Evolutionary conservation across 2,329 filamentous ascomycete species (phyloP).

Genomic region (Xylaria sp.): DNA sequence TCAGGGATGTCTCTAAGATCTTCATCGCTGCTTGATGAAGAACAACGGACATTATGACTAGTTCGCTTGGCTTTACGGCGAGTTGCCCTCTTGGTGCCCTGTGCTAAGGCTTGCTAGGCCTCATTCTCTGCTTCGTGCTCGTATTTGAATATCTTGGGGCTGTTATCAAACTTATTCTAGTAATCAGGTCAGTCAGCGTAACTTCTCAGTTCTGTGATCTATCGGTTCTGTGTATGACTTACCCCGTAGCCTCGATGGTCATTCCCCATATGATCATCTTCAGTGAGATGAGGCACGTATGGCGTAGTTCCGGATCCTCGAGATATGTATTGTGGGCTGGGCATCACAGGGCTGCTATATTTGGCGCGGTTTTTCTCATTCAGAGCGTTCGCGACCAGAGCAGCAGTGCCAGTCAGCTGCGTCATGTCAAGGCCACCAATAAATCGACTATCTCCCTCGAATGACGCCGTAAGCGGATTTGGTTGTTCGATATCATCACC

Average conservation of each 20-base stretch:
- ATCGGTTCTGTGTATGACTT: background rate
- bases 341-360: background rate
- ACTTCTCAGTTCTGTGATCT: background rate
- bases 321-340: background rate
- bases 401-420: slow-evolving; percentile 29
- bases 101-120: background rate
- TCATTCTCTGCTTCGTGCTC: background rate
- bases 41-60: background rate
- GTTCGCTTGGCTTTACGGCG: background rate
- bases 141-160: background rate
- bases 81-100: background rate
- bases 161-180: background rate
- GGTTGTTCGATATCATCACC: background rate
- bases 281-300: background rate
- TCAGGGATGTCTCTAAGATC: background rate
- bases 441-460: slow-evolving; percentile 8
- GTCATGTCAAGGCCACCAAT: slow-evolving; percentile 35
- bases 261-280: background rate
- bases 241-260: background rate
- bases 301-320: background rate
- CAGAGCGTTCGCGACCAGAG: slow-evolving; percentile 24
- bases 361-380: background rate
- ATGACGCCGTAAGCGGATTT: slow-evolving; percentile 12
- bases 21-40: background rate
- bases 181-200: slow-evolving; percentile 3